Base-by-base conservation (phyloP, 495 filamentous ascomycete genomes). In the Hamigera avellanea region DNA sequence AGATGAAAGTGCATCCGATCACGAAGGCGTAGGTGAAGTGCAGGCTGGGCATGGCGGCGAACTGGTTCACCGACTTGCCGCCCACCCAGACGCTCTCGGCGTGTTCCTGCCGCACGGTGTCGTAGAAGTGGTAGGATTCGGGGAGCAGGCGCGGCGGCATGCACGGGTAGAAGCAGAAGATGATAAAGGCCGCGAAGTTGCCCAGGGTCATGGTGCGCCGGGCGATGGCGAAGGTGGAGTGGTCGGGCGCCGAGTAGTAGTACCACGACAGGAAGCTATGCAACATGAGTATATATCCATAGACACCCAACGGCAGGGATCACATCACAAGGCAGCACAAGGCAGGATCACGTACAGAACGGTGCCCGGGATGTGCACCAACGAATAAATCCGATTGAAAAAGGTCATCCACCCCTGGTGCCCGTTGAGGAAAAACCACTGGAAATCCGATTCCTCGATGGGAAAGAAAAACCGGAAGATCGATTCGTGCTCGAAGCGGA, bases 201-300 rank as follows among this genome's bases (percentile, higher is more conserved):
- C 71, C 73, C 17, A 81, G 62, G 7, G 76, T 80, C 55, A 81
- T 66, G 14, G 76, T 78, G 8, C 76, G 63, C 16, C 76, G 70
- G 41, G 66, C 71, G 8, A 66, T 43, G 29, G 75, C 69, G 51
- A 80, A 80, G 27, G 63, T 66, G 6, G 62, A 36, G 48, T 69
- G 59, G 19, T 61, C 67, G 3, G 70, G 69, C 16, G 76, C 76
- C 10, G 64, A 66, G 38, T 71, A 75, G 53, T 80, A 80, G 51
- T 73, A 80, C 76, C 76, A 80, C 13, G 69, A 75, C 15, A 80
- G 69, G 48, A 78, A 80, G 2, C 72, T 75, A 49, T n/a, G n/a
- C n/a, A n/a, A 14, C 2, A 14, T 28, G n/a, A n/a, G n/a, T n/a
- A n/a, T n/a, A n/a, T n/a, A n/a, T n/a, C n/a, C n/a, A n/a, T n/a